Conservation (phyloP, 139 green algal species). For the Spirogloea muscicola region DNA sequence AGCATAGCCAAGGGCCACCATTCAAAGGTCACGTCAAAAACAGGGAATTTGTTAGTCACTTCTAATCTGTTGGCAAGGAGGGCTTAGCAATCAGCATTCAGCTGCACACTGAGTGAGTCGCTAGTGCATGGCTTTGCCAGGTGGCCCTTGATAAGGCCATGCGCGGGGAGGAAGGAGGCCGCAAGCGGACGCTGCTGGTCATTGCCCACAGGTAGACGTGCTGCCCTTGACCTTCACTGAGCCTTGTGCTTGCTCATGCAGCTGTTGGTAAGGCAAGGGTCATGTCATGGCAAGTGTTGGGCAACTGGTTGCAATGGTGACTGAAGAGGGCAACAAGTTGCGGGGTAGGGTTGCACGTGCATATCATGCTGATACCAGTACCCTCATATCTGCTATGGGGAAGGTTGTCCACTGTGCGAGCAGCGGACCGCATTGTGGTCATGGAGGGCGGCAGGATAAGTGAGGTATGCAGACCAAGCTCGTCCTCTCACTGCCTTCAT, state of each 20-base stretch:
- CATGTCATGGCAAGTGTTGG: neutral
- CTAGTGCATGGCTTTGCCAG: no score
- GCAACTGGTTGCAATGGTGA: neutral
- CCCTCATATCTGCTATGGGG: neutral
- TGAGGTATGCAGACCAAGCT: slow-evolving; percentile 32
- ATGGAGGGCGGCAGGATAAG: slow-evolving; percentile 49
- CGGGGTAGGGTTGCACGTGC: neutral
- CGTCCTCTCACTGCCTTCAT: no score
- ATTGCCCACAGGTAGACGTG: slow-evolving; percentile 70
- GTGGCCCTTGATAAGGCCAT: slow-evolving; percentile 26
- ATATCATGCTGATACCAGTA: neutral
- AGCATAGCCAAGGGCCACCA: no score
- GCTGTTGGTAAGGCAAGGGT: no score
- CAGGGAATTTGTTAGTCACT: no score
- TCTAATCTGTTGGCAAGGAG: no score
- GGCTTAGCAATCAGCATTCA: no score
- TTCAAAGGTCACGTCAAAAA: no score
- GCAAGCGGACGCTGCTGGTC: slow-evolving; percentile 70
- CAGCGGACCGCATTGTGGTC: slow-evolving; percentile 78
- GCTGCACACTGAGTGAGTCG: no score
- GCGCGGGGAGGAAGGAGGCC: slow-evolving; percentile 7
- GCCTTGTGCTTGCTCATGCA: no score
- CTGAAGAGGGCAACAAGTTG: neutral
- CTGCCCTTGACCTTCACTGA: no score
- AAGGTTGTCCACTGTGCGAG: slow-evolving; percentile 72